Evolutionary conservation across 768 basidiomycete species (phyloP).

Genomic region (Leucocoprinus birnbaumii): DNA sequence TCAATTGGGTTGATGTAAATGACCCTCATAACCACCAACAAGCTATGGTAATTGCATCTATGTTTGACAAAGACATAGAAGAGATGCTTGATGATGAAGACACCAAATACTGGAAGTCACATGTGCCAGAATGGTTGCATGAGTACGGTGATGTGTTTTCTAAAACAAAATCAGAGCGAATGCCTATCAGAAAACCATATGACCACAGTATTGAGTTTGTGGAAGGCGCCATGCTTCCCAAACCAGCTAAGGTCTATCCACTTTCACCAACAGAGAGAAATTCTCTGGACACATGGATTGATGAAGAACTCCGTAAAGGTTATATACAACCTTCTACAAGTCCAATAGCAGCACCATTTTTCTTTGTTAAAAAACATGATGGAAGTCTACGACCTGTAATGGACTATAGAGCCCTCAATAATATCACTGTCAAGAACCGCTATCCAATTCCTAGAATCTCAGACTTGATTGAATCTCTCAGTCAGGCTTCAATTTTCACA

Average conservation of each 20-base stretch:
- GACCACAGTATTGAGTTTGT: neutral
- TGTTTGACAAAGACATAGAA: too few species aligned
- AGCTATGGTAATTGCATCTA: too few species aligned
- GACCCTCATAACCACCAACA: too few species aligned
- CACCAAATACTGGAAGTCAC: neutral
- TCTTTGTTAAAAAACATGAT: too few species aligned
- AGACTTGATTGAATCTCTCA: neutral
- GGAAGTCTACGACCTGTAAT: neutral
- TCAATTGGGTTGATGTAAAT: too few species aligned
- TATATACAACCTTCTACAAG: too few species aligned
- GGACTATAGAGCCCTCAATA: neutral
- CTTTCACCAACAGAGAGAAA: too few species aligned
- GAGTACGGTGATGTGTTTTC: neutral
- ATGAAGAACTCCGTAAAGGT: too few species aligned
- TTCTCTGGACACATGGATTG: too few species aligned
- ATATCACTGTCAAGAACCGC: neutral
- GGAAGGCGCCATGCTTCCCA: neutral
- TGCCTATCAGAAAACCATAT: neutral
- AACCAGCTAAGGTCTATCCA: neutral
- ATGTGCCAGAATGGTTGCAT: neutral
- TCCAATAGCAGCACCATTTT: too few species aligned
- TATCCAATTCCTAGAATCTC: neutral
- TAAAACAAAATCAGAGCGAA: neutral
- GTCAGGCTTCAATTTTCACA: constrained; percentile 16
- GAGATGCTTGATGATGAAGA: neutral